Evolutionary conservation across 768 basidiomycete genomes (phyloP).

Genomic region (Infundibulicybe gibba): DNA sequence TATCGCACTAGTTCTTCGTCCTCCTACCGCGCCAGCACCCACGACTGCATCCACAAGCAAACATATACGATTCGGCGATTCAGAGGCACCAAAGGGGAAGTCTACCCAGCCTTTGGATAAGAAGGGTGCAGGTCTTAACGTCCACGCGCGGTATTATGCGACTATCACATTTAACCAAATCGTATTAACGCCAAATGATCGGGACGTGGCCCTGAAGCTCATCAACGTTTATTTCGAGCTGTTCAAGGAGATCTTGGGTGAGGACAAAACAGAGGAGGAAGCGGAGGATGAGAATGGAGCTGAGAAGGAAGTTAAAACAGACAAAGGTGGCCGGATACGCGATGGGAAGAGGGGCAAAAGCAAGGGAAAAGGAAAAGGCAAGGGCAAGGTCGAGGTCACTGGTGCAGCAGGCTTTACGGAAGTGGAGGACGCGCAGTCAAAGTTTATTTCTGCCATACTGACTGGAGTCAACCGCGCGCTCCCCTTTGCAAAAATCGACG

Average conservation of each 20-base stretch:
- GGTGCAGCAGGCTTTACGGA: conserved; percentile 69
- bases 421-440: conserved; percentile 77
- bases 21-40: conserved; percentile 34
- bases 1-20: conserved; percentile 71
- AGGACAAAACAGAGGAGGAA: conserved; percentile 33
- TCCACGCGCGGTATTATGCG: conserved; percentile 88
- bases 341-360: conserved; percentile 26
- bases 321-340: conserved; percentile 21
- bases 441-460: conserved; percentile 83
- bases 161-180: conserved; percentile 95
- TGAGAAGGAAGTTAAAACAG: conserved; percentile 21
- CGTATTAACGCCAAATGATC: conserved; percentile 64
- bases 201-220: conserved; percentile 70
- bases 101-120: conserved; percentile 25
- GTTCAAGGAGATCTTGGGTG: conserved; percentile 84
- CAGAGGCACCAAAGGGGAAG: conserved; percentile 26
- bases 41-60: conserved; percentile 31
- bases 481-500: conserved; percentile 85
- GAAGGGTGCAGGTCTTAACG: conserved; percentile 36
- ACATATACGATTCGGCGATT: conserved; percentile 52
- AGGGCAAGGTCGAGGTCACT: conserved; percentile 33
- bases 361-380: conserved; percentile 35
- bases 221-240: conserved; percentile 94
- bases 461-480: conserved; percentile 94
- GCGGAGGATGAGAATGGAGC: conserved; percentile 24